Percentiles rank a stretch among this genome's conserved stretches.
These are phyloP conservation scores for Colletotrichum aenigma DNA, from an alignment of 2,329 filamentous ascomycete species.

Conservation along the genomic window DNA sequence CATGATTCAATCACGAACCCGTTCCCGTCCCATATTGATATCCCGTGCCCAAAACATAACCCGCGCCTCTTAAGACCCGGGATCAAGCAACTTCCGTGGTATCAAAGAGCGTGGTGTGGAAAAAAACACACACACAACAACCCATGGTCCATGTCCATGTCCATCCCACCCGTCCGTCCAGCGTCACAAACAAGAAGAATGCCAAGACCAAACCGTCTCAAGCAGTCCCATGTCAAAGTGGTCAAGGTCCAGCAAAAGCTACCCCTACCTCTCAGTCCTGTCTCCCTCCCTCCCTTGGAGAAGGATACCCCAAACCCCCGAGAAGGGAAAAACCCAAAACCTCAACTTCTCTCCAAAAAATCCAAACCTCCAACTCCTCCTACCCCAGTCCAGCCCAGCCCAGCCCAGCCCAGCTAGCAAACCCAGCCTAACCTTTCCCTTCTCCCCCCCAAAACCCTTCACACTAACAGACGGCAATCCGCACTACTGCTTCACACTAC, in stretches of 20 bases:
- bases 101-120: not conserved
- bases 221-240: not conserved
- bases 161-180: not conserved
- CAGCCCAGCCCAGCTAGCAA: not conserved
- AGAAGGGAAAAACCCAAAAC: not conserved
- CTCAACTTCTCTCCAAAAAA: not conserved
- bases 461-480: not conserved
- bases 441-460: not conserved
- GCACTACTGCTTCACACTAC: slow-evolving; percentile 7
- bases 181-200: not conserved
- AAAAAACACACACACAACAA: not conserved
- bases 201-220: not conserved
- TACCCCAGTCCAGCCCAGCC: not conserved
- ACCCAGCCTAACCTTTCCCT: not conserved
- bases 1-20: not conserved
- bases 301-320: not conserved
- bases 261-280: not conserved
- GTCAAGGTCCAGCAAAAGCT: not conserved
- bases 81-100: not conserved
- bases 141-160: not conserved
- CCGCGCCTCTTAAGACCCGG: not conserved
- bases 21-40: not conserved
- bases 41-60: not conserved
- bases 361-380: not conserved
- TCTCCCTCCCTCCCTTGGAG: not conserved